These are phyloP conservation scores for Phytopythium oedochilum DNA, from an alignment of 352 stramenopile species.

Conservation along the genomic window DNA sequence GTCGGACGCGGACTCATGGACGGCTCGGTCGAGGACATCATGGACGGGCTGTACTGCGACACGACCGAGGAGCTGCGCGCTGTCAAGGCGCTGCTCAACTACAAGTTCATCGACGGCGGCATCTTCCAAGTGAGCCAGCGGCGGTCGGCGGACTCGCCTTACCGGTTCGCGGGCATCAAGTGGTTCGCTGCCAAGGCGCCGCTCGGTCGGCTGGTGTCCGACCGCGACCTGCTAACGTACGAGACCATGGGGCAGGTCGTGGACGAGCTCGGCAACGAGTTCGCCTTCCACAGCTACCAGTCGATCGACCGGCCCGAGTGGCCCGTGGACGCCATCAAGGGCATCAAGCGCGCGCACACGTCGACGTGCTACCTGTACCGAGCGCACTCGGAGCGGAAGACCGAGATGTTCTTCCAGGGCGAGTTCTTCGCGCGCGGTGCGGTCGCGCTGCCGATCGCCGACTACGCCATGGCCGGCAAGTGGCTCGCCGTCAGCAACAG, in stretches of 20 bases:
- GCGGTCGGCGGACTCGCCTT: conserved; percentile 17
- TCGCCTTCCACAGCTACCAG: conserved; percentile 31
- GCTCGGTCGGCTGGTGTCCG: conserved; percentile 12
- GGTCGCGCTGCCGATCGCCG: conserved; percentile 20
- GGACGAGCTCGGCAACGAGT: conserved; percentile 27
- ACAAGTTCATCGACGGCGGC: conserved; percentile 27
- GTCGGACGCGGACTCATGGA: conserved; percentile 24
- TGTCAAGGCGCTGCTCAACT: conserved; percentile 27
- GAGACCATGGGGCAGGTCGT: conserved; percentile 29
- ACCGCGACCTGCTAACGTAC: conserved; percentile 35
- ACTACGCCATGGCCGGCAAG: conserved; percentile 34
- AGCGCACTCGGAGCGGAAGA: conserved; percentile 11
- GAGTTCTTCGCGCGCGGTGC: conserved; percentile 24
- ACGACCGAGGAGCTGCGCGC: conserved; percentile 24
- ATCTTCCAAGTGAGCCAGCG: conserved; percentile 26
- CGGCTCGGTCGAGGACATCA: conserved; percentile 31
- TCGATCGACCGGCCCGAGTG: conserved; percentile 35
- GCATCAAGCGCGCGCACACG: conserved; percentile 24
- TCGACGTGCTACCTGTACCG: conserved; percentile 28
- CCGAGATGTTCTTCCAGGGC: conserved; percentile 31
- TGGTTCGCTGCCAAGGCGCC: conserved; percentile 29
- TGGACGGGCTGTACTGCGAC: conserved; percentile 37
- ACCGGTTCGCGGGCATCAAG: conserved; percentile 30
- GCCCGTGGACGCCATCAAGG: conserved; percentile 28
- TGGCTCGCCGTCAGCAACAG: conserved; percentile 26